Evolutionary conservation across 1,284 basidiomycete genomes (phyloP).

Genomic region (Marasmius fiardii): DNA sequence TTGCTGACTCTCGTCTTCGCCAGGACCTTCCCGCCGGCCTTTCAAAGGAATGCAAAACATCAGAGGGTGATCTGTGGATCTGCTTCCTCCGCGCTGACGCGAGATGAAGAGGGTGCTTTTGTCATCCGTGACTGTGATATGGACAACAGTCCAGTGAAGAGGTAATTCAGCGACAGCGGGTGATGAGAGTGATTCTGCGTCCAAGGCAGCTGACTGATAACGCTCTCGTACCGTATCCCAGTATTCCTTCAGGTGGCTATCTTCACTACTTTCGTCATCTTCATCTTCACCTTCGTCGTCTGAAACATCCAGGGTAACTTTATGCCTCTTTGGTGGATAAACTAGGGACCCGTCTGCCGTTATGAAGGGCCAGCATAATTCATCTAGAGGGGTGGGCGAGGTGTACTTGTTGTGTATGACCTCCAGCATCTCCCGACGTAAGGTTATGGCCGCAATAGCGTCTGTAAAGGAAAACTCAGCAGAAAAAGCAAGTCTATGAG

Average conservation of each 20-base stretch:
- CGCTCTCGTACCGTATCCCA: slow-evolving; percentile 56
- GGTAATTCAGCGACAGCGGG: slow-evolving; percentile 56
- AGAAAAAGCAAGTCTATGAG: not conserved
- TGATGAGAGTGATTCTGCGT: slow-evolving; percentile 32
- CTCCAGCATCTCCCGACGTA: slow-evolving; percentile 78
- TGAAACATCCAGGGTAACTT: slow-evolving; percentile 29
- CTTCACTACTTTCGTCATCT: slow-evolving; percentile 23
- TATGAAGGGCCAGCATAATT: slow-evolving; percentile 67
- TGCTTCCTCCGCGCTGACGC: slow-evolving; percentile 62
- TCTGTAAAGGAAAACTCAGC: slow-evolving; percentile 37
- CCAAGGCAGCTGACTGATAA: slow-evolving; percentile 47
- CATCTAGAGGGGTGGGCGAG: slow-evolving; percentile 39
- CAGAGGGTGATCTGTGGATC: slow-evolving; percentile 43
- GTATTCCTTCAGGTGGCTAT: slow-evolving; percentile 43
- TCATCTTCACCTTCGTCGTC: slow-evolving; percentile 26
- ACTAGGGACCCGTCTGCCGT: slow-evolving; percentile 38
- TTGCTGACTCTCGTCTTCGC: slow-evolving; percentile 68
- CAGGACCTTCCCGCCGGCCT: slow-evolving; percentile 66
- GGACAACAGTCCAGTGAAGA: slow-evolving; percentile 80
- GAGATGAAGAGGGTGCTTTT: slow-evolving; percentile 82
- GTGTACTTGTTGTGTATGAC: slow-evolving; percentile 65
- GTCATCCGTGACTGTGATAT: slow-evolving; percentile 81
- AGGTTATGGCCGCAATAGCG: slow-evolving; percentile 67
- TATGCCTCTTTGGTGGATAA: slow-evolving; percentile 17
- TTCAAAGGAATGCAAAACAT: slow-evolving; percentile 90